These are phyloP conservation scores for Truncatella angustata DNA, from an alignment of 2,329 filamentous ascomycete species.

Conservation along the genomic window DNA sequence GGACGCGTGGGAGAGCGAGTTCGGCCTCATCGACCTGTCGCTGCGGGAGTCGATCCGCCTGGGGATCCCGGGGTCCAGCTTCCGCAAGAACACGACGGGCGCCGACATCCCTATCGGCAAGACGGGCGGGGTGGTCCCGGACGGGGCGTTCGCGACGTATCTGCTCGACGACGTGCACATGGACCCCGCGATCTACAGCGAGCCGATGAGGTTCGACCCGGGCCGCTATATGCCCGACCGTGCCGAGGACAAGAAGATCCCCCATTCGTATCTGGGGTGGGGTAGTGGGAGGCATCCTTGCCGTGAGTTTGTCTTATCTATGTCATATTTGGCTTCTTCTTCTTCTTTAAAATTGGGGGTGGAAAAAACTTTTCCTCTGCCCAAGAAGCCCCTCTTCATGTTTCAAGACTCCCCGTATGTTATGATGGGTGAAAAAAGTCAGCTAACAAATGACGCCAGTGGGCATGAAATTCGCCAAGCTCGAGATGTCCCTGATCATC, in stretches of 20 bases:
- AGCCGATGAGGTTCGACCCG: slow-evolving; percentile 44
- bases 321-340: slow-evolving; percentile 11
- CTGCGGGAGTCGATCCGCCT: slow-evolving; percentile 54
- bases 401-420: too few species aligned
- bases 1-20: slow-evolving; percentile 55
- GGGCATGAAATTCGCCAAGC: slow-evolving; percentile 41
- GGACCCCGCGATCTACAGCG: slow-evolving; percentile 33
- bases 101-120: slow-evolving; percentile 41
- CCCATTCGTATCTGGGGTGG: slow-evolving; percentile 24
- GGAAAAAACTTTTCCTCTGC: too few species aligned
- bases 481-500: slow-evolving; percentile 47
- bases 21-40: slow-evolving; percentile 50
- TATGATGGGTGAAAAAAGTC: too few species aligned
- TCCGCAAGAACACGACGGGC: slow-evolving; percentile 50
- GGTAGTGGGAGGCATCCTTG: slow-evolving; percentile 35
- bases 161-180: slow-evolving; percentile 46
- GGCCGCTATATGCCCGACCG: slow-evolving; percentile 39
- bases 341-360: too few species aligned
- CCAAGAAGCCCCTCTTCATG: too few species aligned
- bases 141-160: slow-evolving; percentile 44
- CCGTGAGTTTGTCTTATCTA: slow-evolving; percentile 21
- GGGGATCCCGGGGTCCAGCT: slow-evolving; percentile 43
- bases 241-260: slow-evolving; percentile 36
- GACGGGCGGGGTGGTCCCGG: slow-evolving; percentile 48
- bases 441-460: slow-evolving; percentile 25